Evolutionary conservation across 176 grass and related monocot species (phyloP).

Genomic region (Lolium rigidum): DNA sequence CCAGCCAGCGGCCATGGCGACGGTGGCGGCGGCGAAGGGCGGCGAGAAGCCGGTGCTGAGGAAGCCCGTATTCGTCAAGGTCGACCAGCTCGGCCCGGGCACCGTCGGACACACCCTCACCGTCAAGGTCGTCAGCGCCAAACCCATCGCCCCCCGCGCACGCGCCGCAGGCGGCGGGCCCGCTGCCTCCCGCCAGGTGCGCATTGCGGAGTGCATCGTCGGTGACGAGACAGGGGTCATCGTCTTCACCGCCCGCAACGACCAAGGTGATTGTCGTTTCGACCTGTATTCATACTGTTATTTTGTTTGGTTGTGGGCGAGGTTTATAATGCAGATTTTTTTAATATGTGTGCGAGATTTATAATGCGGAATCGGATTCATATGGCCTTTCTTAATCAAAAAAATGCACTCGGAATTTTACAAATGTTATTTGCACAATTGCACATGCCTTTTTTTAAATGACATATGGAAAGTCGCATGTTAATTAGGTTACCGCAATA

Average conservation of each 20-base stretch:
- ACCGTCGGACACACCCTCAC: conserved; percentile 30
- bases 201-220: conserved; percentile 40
- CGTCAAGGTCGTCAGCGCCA: conserved; percentile 39
- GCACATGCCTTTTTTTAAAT: neutral
- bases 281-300: neutral
- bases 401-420: neutral
- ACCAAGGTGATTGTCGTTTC: conserved; percentile 20
- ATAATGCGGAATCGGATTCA: neutral
- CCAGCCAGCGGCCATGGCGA: conserved; percentile 21
- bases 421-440: neutral
- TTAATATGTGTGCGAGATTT: neutral
- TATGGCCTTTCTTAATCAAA: neutral
- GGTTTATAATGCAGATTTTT: neutral
- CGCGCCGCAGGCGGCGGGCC: neutral
- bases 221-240: conserved; percentile 42
- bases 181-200: neutral
- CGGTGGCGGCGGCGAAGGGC: conserved; percentile 18
- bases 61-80: conserved; percentile 38
- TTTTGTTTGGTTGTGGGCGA: neutral
- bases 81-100: conserved; percentile 35
- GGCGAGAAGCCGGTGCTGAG: conserved; percentile 39
- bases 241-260: conserved; percentile 49
- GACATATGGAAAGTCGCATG: neutral
- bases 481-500: neutral
- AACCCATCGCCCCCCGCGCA: conserved; percentile 9